Evolutionary conservation across 306 rosid species (phyloP), one percentile per base, ranked within the genome.

Genomic region (Prunus mongolica): DNA sequence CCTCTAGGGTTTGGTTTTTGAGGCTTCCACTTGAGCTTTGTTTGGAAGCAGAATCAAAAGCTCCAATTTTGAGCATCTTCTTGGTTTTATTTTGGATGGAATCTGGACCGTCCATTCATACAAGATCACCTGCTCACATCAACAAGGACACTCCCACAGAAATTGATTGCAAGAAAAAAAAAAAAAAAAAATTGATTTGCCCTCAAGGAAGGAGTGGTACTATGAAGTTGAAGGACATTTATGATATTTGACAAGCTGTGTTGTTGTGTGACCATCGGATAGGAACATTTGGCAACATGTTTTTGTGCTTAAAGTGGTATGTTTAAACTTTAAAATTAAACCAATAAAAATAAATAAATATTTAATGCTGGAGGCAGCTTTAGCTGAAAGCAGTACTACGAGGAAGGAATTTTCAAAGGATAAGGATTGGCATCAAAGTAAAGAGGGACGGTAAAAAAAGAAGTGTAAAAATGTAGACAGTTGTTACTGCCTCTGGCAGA

Each of bases 131-230:
- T 27, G 61, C 46, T 27, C 30, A 22, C 46, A 69, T 16, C 65
- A 60, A 44, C 12, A 60, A 60, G 77, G 77, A 45, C 77, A 5
- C 38, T 32, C 38, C 38, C 69, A 73, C 77, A 22, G 14, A 62
- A 20, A 46, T 24, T 41, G 58, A 73, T 24, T 73, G 69, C 13
- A 64, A 64, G 6, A 6, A 27, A 73, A 55, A 73, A 44, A 24
- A 24, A 3, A 54, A 2, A 5, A 13, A 54, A 13, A 24, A 24
- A 1, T 76, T 56, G 57, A 76, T 56, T 38, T 56, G 80, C 68
- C 68, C 61, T 7, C 28, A 24, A 0, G 50, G 52, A 24, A 0
- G 32, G 52, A 34, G 41, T 34, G 24, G 65, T 6, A 34, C 38
- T 5, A 11, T 68, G 62, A 28, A 68, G 50, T 57, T 67, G 62